A percentile compares a stretch with the other conserved stretches of the same genome.
Conservation (phyloP, 2,329 filamentous ascomycete genomes). For the Microdochium trichocladiopsis region DNA sequence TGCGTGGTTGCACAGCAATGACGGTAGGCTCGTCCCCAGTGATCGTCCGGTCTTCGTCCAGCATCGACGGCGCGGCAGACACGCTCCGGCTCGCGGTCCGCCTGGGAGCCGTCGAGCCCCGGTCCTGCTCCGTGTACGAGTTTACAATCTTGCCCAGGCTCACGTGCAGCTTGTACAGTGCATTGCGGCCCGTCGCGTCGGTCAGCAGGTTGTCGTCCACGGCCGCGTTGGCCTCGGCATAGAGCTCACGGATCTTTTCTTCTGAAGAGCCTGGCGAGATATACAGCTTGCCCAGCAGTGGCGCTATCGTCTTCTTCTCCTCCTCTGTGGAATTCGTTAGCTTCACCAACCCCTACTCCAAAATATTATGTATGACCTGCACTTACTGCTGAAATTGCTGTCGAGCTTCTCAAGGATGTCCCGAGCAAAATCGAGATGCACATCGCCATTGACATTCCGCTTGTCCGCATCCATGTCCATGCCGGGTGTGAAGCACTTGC, state of each 20-base stretch:
- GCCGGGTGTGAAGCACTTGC: slow-evolving; percentile 59
- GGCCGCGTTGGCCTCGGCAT: slow-evolving; percentile 51
- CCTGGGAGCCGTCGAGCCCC: slow-evolving; percentile 27
- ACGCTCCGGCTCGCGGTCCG: slow-evolving; percentile 11
- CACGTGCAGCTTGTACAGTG: slow-evolving; percentile 62
- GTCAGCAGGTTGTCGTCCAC: slow-evolving; percentile 55
- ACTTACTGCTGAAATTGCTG: slow-evolving; percentile 60
- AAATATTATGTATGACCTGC: background rate
- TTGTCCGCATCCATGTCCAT: slow-evolving; percentile 47
- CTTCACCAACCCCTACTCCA: background rate
- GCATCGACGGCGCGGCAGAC: slow-evolving; percentile 7
- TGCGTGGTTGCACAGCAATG: background rate
- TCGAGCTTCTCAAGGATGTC: slow-evolving; percentile 71
- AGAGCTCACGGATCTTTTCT: slow-evolving; percentile 49
- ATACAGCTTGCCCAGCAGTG: slow-evolving; percentile 76
- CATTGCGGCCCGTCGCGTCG: slow-evolving; percentile 56
- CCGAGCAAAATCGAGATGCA: slow-evolving; percentile 72
- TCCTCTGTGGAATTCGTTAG: slow-evolving; percentile 52
- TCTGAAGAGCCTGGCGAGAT: slow-evolving; percentile 61
- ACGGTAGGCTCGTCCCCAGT: background rate
- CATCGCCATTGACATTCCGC: slow-evolving; percentile 64
- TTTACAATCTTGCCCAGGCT: slow-evolving; percentile 62
- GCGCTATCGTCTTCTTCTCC: slow-evolving; percentile 75
- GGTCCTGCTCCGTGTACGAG: slow-evolving; percentile 23
- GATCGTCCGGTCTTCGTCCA: background rate